These are phyloP conservation scores for Penicillium dipodomyicola DNA, from an alignment of 495 filamentous ascomycete genomes.

Conservation along the genomic window DNA sequence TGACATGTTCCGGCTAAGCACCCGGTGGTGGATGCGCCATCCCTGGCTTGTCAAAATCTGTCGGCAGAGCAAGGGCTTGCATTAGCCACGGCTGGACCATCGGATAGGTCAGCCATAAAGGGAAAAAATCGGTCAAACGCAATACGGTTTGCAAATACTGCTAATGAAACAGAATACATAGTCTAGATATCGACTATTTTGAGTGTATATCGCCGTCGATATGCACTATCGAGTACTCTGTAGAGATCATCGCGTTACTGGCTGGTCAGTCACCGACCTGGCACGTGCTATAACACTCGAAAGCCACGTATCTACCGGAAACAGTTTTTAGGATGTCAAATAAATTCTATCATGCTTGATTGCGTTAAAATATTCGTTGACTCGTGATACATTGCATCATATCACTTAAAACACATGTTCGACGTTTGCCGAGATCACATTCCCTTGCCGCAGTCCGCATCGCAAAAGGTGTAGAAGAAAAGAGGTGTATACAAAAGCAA, in stretches of 20 bases:
- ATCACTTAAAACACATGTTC: constrained; percentile 16
- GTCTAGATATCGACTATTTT: background rate
- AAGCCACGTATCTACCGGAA: background rate
- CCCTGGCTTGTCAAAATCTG: background rate
- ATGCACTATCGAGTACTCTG: background rate
- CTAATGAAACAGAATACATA: background rate
- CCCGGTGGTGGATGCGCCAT: background rate
- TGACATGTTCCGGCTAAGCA: background rate
- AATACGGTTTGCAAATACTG: background rate
- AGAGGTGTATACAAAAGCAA: background rate
- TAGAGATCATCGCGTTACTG: background rate
- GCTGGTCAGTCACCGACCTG: background rate
- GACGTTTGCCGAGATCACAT: constrained; percentile 2
- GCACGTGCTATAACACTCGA: background rate
- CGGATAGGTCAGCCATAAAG: background rate
- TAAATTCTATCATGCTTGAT: constrained; percentile 5
- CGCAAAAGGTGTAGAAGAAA: background rate
- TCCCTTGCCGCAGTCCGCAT: background rate
- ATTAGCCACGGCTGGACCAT: background rate
- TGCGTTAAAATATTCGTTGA: constrained; percentile 16
- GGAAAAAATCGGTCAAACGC: background rate
- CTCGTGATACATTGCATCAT: constrained; percentile 21
- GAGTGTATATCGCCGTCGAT: background rate
- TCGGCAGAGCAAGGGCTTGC: background rate
- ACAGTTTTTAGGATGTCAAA: background rate